Conservation (phyloP, 768 basidiomycete genomes). For the Russula emetica region DNA sequence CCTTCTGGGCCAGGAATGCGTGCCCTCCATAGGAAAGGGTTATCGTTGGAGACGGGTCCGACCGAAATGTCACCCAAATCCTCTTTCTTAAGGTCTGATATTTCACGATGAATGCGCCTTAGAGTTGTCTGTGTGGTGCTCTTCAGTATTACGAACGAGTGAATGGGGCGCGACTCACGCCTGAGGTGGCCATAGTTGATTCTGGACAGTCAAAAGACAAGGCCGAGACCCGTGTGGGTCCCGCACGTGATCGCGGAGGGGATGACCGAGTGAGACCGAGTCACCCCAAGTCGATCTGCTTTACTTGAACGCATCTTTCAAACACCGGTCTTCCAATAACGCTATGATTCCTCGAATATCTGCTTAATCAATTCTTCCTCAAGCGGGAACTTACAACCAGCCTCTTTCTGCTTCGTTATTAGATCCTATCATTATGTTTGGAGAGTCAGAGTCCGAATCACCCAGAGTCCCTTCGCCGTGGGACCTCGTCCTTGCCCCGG, state of each 20-base stretch:
- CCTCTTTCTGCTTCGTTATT: not conserved
- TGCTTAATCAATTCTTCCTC: conserved; percentile 26
- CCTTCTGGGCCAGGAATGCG: conserved; percentile 79
- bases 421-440: conserved; percentile 55
- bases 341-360: conserved; percentile 60
- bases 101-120: conserved; percentile 81
- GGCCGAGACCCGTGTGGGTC: not conserved
- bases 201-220: not conserved
- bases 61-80: conserved; percentile 72
- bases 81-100: conserved; percentile 75
- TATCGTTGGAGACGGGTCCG: conserved; percentile 54
- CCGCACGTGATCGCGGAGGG: conserved; percentile 22
- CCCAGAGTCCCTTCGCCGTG: conserved; percentile 77
- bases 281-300: not conserved
- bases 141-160: not conserved
- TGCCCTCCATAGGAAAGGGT: conserved; percentile 70
- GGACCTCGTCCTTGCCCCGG: conserved; percentile 65
- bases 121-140: conserved; percentile 50
- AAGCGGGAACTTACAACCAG: conserved; percentile 4
- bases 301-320: no score
- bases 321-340: not conserved
- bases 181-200: conserved; percentile 15
- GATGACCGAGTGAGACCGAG: not conserved
- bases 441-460: conserved; percentile 77
- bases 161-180: conserved; percentile 12